Percentiles rank a stretch among this genome's conserved stretches.
These are phyloP conservation scores for Hyaloperonospora arabidopsidis DNA, from an alignment of 352 stramenopile species.

Conservation along the genomic window DNA sequence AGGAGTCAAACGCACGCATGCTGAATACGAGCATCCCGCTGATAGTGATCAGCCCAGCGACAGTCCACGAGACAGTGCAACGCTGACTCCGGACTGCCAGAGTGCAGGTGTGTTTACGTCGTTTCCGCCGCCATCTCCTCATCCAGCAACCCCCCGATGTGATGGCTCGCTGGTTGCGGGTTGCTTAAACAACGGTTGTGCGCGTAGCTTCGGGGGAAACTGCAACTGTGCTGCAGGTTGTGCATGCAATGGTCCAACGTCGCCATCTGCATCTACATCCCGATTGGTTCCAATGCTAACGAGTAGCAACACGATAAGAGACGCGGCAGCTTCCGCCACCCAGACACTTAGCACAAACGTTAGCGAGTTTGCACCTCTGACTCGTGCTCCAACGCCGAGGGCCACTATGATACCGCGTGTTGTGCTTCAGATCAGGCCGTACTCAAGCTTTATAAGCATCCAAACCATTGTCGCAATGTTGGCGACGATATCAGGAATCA, in stretches of 20 bases:
- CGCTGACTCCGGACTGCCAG: conserved; percentile 8
- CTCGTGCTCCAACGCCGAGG: conserved; percentile 8
- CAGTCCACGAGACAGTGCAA: conserved; percentile 15
- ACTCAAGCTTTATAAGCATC: conserved; percentile 18
- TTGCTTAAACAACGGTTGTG: conserved; percentile 61
- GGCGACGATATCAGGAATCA: conserved; percentile 26
- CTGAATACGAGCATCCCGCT: conserved; percentile 2
- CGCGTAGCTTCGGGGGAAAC: conserved; percentile 47
- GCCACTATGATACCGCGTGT: conserved; percentile 23
- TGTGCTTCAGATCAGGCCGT: conserved; percentile 30
- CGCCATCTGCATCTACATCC: conserved; percentile 9
- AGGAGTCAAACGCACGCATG: conserved; percentile 3
- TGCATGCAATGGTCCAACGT: conserved; percentile 39
- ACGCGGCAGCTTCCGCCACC: conserved; percentile 9
- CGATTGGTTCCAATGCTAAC: conserved; percentile 13
- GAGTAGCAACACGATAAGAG: conserved; percentile 19
- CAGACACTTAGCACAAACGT: conserved; percentile 5
- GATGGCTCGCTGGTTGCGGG: conserved; percentile 37
- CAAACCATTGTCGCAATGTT: conserved; percentile 39
- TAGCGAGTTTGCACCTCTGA: conserved; percentile 7
- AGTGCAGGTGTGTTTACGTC: conserved; percentile 11
- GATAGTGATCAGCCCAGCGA: conserved; percentile 14
- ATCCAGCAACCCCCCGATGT: conserved; percentile 20
- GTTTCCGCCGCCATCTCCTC: conserved; percentile 15
- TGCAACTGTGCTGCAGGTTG: conserved; percentile 59